These are phyloP conservation scores for Rubia tinctorum DNA, from an alignment of 305 asterid genomes.

Conservation along the genomic window DNA sequence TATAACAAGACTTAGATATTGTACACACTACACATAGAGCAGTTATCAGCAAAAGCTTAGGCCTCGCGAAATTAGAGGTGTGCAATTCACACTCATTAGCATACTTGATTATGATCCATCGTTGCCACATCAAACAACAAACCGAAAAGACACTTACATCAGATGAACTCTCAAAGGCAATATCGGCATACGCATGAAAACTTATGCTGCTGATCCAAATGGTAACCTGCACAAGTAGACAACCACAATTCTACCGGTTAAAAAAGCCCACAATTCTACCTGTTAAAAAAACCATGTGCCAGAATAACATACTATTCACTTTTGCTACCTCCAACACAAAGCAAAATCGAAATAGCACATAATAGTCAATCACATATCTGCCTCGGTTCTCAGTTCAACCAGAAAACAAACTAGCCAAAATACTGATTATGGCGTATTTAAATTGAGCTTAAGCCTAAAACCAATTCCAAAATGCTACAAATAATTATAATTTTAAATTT, in stretches of 20 bases:
- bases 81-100: neutral
- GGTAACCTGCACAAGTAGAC: conserved; percentile 54
- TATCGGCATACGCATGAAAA: conserved; percentile 81
- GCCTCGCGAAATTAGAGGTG: neutral
- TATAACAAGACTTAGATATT: neutral
- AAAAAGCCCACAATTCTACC: neutral
- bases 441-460: neutral
- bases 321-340: conserved; percentile 3
- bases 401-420: neutral
- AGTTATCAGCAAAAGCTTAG: neutral
- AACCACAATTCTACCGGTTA: conserved; percentile 15
- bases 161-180: conserved; percentile 63
- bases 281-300: no score
- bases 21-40: neutral
- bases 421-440: neutral
- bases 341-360: neutral
- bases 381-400: neutral
- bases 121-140: neutral
- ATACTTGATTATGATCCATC: neutral
- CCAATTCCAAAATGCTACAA: neutral
- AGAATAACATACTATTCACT: neutral
- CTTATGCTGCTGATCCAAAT: conserved; percentile 87
- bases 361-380: neutral
- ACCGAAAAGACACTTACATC: conserved; percentile 55
- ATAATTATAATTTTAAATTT: no score